Percentiles rank a stretch among this genome's conserved stretches.
These are phyloP conservation scores for Trichothecium sympodiale DNA, from an alignment of 2,329 filamentous ascomycete genomes.

Conservation along the genomic window DNA sequence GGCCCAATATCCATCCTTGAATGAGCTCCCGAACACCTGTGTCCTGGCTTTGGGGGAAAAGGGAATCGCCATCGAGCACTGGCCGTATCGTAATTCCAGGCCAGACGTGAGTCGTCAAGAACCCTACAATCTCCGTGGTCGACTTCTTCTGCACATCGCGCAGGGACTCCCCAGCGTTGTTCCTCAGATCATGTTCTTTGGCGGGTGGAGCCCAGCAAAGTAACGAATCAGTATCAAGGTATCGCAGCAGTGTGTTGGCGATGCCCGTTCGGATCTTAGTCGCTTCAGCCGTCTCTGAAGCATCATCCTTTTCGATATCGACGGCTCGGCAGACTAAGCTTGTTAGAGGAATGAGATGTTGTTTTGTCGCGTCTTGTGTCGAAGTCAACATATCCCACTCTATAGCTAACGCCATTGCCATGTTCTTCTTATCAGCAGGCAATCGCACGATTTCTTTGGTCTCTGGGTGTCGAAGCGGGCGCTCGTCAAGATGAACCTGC, in stretches of 20 bases:
- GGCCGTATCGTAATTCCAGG: slow-evolving; percentile 69
- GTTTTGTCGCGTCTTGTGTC: slow-evolving; percentile 71
- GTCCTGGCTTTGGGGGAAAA: slow-evolving; percentile 64
- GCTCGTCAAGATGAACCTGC: slow-evolving; percentile 63
- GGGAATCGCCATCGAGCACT: slow-evolving; percentile 67
- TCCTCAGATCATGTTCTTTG: slow-evolving; percentile 32
- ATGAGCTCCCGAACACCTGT: slow-evolving; percentile 68
- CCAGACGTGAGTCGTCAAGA: slow-evolving; percentile 66
- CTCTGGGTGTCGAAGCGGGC: slow-evolving; percentile 67
- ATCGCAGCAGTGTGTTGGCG: slow-evolving; percentile 61
- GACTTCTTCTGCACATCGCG: slow-evolving; percentile 60
- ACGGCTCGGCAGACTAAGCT: slow-evolving; percentile 73
- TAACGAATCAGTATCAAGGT: slow-evolving; percentile 84
- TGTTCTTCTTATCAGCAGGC: slow-evolving; percentile 64
- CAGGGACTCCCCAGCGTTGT: slow-evolving; percentile 46
- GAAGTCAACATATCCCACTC: slow-evolving; percentile 87
- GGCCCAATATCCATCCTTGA: slow-evolving; percentile 60
- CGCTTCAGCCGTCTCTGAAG: slow-evolving; percentile 10
- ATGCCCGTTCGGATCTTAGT: slow-evolving; percentile 54
- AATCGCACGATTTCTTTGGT: slow-evolving; percentile 62
- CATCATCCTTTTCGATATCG: slow-evolving; percentile 66
- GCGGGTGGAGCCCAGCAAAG: slow-evolving; percentile 71
- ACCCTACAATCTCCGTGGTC: slow-evolving; percentile 59
- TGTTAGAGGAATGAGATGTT: slow-evolving; percentile 84
- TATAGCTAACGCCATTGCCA: slow-evolving; percentile 75